Percentiles rank a stretch among this genome's conserved stretches.
These are phyloP conservation scores for Quercus lobata DNA, from an alignment of 331 rosid genomes.

Conservation along the genomic window DNA sequence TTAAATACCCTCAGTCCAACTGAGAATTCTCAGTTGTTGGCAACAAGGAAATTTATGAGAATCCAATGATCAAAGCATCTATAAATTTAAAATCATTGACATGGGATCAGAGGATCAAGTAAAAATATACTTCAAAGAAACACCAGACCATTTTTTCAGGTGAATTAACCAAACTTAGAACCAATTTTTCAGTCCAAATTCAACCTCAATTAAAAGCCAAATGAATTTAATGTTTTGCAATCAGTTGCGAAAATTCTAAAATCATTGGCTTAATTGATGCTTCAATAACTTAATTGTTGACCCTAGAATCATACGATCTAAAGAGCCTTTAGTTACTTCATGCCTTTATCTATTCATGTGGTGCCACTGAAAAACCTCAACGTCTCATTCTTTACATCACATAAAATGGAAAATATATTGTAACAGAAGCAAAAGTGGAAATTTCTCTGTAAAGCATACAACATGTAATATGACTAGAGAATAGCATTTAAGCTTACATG, in stretches of 20 bases:
- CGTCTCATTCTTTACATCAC: background rate
- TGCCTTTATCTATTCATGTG: background rate
- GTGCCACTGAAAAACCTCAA: background rate
- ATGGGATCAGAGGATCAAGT: background rate
- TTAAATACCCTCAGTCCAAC: background rate
- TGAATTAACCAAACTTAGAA: background rate
- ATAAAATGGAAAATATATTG: background rate
- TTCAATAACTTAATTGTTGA: background rate
- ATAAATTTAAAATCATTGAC: background rate
- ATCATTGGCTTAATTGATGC: background rate
- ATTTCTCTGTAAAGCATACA: background rate
- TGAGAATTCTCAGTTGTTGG: background rate
- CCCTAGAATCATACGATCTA: background rate
- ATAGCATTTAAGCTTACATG: slow-evolving; percentile 62
- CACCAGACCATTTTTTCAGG: background rate
- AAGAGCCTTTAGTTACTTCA: background rate
- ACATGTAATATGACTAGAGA: background rate
- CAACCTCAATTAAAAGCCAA: background rate
- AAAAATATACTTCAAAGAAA: background rate
- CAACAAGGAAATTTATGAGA: background rate
- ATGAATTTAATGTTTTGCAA: background rate
- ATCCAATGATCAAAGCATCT: background rate
- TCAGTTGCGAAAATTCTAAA: background rate
- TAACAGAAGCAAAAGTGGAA: slow-evolving; percentile 8
- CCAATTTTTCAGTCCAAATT: background rate